Base-by-base conservation (phyloP, 1,139 yeast species). In the Taphrina wiesneri region DNA sequence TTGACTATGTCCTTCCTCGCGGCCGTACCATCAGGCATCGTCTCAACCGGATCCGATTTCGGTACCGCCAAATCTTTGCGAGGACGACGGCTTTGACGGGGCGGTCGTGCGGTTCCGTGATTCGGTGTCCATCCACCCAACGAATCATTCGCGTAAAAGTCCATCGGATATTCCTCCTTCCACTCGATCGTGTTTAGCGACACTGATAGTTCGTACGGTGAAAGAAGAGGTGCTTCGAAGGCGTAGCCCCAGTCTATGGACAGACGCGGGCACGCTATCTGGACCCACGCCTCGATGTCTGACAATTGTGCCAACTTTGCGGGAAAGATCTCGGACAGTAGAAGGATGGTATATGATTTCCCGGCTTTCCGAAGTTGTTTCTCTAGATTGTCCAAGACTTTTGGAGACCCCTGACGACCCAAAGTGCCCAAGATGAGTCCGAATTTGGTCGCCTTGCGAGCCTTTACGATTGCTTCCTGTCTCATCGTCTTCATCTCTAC, bases 161-260 rank as follows among this genome's bases (percentile, higher is more conserved):
- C 98, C 99, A 93, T 93, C 5, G 98, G 98, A 75, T 93, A 93
- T 67, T 82, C 85, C 26, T 72, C 73, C 52, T 77, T 80, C 85
- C 96, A 90, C 77, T 80, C 78, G 73, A 91, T 97, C 65, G 85
- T 81, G 9, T 84, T 87, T 72, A 93, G 76, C 81, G 91, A 83
- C 2, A 92, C 96, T 91, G 90, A 91, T 0, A 97, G 92, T 74
- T 93, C 99, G 75, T 95, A 93, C 0, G 99, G 99, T 0, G 99
- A 92, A 67, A 93, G 78, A 56, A 93, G 79, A 0, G 99, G 99
- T 74, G 88, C 89, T 67, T 86, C 85, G 74, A 93, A 93, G 0
- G 99, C 99, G 75, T 95, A 93, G 0, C 99, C 99, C 99, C 99
- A 93, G 75, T 93, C 99, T 53, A 93, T 93, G 1, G 97, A 90